Conservation (phyloP, 1,139 yeast species). For the Citeromyces siamensis region DNA sequence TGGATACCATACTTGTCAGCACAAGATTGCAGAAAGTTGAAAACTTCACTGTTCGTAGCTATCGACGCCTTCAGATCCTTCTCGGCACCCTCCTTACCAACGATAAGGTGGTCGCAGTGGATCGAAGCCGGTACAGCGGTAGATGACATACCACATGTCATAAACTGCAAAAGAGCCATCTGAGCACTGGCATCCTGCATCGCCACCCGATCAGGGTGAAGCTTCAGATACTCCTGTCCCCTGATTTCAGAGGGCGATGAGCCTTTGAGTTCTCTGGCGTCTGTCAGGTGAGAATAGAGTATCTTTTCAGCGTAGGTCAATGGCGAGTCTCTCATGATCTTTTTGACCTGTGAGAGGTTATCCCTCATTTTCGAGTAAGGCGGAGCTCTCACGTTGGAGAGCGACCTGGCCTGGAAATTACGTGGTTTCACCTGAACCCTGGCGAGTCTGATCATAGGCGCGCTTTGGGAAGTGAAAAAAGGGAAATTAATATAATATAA, state of each 20-base stretch:
- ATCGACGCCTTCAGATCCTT: conserved; percentile 64
- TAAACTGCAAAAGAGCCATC: conserved; percentile 91
- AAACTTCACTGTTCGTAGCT: conserved; percentile 84
- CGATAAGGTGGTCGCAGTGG: conserved; percentile 96
- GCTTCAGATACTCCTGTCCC: conserved; percentile 77
- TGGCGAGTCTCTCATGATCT: conserved; percentile 56
- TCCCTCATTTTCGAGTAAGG: conserved; percentile 69
- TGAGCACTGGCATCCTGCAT: conserved; percentile 99
- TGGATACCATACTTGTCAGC: conserved; percentile 90
- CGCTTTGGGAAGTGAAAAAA: too few relatives aligned
- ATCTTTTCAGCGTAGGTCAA: conserved; percentile 91
- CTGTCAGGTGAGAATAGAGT: conserved; percentile 76
- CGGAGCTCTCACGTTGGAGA: conserved; percentile 29
- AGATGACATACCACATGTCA: conserved; percentile 83
- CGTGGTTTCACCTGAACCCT: neutral
- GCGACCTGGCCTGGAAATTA: neutral
- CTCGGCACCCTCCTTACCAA: conserved; percentile 87
- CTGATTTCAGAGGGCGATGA: conserved; percentile 42
- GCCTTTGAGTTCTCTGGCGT: conserved; percentile 67
- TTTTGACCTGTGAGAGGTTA: conserved; percentile 51
- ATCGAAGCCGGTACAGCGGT: conserved; percentile 92
- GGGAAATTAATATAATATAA: too few relatives aligned
- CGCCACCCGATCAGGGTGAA: conserved; percentile 96
- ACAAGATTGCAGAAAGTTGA: conserved; percentile 83
- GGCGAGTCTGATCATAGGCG: neutral